These are phyloP conservation scores for Mrakiaceae sp. DNA, from an alignment of 1,284 basidiomycete species.

Conservation along the genomic window DNA sequence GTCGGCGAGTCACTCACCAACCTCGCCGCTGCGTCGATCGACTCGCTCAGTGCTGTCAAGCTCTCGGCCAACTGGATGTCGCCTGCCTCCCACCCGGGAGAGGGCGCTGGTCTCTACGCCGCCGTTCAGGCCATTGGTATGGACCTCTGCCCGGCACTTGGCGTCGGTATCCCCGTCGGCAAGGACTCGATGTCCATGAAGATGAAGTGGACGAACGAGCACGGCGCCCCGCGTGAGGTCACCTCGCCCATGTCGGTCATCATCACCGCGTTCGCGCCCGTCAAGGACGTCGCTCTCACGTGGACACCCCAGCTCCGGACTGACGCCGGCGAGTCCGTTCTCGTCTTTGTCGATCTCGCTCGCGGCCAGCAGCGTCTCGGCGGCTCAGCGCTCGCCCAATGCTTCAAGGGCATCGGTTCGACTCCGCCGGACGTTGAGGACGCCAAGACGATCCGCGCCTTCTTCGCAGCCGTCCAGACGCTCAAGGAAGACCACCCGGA, in stretches of 20 bases:
- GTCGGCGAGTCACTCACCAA: slow-evolving; percentile 91
- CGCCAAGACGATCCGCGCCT: slow-evolving; percentile 60
- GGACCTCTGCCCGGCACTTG: slow-evolving; percentile 88
- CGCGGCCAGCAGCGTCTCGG: slow-evolving; percentile 74
- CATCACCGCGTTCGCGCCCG: slow-evolving; percentile 87
- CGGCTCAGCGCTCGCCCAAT: slow-evolving; percentile 90
- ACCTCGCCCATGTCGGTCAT: slow-evolving; percentile 85
- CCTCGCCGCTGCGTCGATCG: slow-evolving; percentile 68
- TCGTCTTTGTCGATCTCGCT: slow-evolving; percentile 86
- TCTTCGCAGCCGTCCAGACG: slow-evolving; percentile 64
- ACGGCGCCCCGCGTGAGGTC: slow-evolving; percentile 60
- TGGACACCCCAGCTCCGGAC: slow-evolving; percentile 87
- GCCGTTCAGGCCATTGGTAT: slow-evolving; percentile 87
- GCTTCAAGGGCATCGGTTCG: slow-evolving; percentile 83
- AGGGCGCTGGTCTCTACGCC: slow-evolving; percentile 82
- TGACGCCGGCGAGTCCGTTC: slow-evolving; percentile 48
- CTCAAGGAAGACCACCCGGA: slow-evolving; percentile 50
- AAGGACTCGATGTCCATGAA: slow-evolving; percentile 99
- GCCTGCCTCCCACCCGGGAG: slow-evolving; percentile 77
- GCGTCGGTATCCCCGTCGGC: slow-evolving; percentile 89
- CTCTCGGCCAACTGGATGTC: slow-evolving; percentile 99
- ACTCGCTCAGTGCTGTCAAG: slow-evolving; percentile 65
- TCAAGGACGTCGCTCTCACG: slow-evolving; percentile 63
- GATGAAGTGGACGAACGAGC: slow-evolving; percentile 74
- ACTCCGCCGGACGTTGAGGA: slow-evolving; percentile 83